A percentile compares a stretch with the other conserved stretches of the same genome.
Evolutionary conservation across 345 rosid genomes (phyloP).

Genomic region (Salix koriyanagi): DNA sequence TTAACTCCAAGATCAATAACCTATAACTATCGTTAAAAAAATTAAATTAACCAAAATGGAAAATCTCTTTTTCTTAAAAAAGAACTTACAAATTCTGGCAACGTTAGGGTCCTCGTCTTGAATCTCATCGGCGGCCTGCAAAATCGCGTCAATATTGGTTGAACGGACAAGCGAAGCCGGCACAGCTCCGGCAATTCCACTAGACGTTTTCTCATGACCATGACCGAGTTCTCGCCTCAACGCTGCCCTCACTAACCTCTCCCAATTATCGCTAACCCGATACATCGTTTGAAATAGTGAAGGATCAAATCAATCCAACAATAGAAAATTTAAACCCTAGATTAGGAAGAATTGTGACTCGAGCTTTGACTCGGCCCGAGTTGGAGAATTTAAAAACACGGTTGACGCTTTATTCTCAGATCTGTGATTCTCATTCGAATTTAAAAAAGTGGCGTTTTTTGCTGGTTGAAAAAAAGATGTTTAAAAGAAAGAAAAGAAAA

Average conservation of each 20-base stretch:
- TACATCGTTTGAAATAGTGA: conserved; percentile 39
- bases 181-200: conserved; percentile 81
- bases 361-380: neutral
- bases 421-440: neutral
- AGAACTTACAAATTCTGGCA: conserved; percentile 69
- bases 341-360: neutral
- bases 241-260: conserved; percentile 81
- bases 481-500: neutral
- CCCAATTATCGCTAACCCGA: conserved; percentile 71
- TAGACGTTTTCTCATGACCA: conserved; percentile 49
- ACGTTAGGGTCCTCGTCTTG: conserved; percentile 71
- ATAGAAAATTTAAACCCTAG: conserved; percentile 2
- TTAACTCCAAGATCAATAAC: too few species aligned
- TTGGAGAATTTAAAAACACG: neutral
- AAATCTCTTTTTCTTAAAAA: neutral
- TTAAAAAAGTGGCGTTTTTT: neutral
- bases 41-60: too few species aligned
- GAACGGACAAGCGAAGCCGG: conserved; percentile 85
- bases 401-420: neutral
- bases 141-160: conserved; percentile 77
- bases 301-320: neutral
- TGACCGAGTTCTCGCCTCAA: conserved; percentile 69
- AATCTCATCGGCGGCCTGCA: conserved; percentile 96
- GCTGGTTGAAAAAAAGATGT: neutral
- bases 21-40: neutral